Conservation (phyloP, 495 filamentous ascomycete genomes). For the Trichodelitschia bisporula region DNA sequence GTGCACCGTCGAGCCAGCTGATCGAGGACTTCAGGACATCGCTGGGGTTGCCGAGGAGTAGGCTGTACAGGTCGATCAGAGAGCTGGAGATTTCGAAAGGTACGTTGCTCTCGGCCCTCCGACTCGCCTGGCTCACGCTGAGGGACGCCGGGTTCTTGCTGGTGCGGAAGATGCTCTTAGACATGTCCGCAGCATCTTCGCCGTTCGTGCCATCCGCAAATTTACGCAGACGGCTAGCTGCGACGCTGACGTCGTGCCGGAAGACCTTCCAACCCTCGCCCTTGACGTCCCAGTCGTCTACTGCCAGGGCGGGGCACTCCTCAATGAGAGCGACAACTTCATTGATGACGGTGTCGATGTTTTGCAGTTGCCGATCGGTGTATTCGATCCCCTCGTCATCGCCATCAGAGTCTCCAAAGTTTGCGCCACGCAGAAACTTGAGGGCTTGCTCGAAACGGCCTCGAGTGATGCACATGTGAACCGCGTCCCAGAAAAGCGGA, state of each 20-base stretch:
- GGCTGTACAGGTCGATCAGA: slow-evolving; percentile 46
- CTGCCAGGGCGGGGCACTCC: slow-evolving; percentile 36
- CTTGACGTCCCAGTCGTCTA: slow-evolving; percentile 50
- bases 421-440: slow-evolving; percentile 49
- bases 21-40: slow-evolving; percentile 45
- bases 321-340: slow-evolving; percentile 39
- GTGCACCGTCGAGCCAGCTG: slow-evolving; percentile 71
- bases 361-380: slow-evolving; percentile 39
- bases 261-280: slow-evolving; percentile 57
- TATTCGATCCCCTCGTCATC: slow-evolving; percentile 37
- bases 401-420: slow-evolving; percentile 30
- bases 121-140: too few relatives aligned
- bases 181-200: too few relatives aligned
- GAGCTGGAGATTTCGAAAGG: slow-evolving; percentile 73
- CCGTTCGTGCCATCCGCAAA: slow-evolving; percentile 46
- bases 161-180: too few relatives aligned
- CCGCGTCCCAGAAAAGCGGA: slow-evolving; percentile 54
- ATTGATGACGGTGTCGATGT: slow-evolving; percentile 41
- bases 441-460: slow-evolving; percentile 40
- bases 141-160: too few relatives aligned
- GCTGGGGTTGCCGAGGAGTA: slow-evolving; percentile 41
- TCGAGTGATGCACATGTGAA: slow-evolving; percentile 41
- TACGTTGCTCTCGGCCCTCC: slow-evolving; percentile 56
- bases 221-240: slow-evolving; percentile 37
- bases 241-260: slow-evolving; percentile 38